Evolutionary conservation across 2,329 filamentous ascomycete species (phyloP), one percentile per base, ranked within the genome.

Genomic region (Talaromyces sp.): DNA sequence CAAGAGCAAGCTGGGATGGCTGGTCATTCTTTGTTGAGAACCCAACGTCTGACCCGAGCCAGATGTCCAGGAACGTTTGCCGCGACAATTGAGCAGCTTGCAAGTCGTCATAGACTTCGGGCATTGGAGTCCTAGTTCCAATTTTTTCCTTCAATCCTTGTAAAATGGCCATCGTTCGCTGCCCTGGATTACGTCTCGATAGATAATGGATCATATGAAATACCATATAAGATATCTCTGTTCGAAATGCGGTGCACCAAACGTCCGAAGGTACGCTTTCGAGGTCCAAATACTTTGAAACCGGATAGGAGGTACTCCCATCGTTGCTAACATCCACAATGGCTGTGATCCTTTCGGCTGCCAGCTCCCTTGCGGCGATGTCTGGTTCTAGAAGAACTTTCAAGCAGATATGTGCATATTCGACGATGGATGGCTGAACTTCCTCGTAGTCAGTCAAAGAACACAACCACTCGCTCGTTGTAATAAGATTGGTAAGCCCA

Each of bases 381-480:
- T 65, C 47, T 13, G 13, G 64, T n/a, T 50, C 41, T 24, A 65
- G 43, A 31, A 66, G 45, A 22, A 39, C 9, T 5, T 11, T 54
- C 27, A 65, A 27, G 47, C 50, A 59, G 3, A 65, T 16, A 56
- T 54, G 57, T 11, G 39, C 60, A 31, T 65, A 65, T 37, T 65
- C 41, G n/a, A 57, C 27, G 6, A 65, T 43, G 9, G 48, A 35
- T 9, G 19, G 41, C 58, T 65, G 19, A 9, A 65, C 48, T 4
- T 61, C 33, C n/a, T 31, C 50, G 19, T 61, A 52, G 27, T 65
- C 63, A n/a, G 50, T 37, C 10, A 61, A 33, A 31, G 47, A 65
- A 24, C 63, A 65, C 31, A 65, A 27, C 63, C 63, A 65, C 48
- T 65, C 57, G 13, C 45, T 54, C n/a, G 61, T 57, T 11, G 48